Base-by-base conservation (phyloP, 257 asterid genomes). In the Verbascum thapsus region DNA sequence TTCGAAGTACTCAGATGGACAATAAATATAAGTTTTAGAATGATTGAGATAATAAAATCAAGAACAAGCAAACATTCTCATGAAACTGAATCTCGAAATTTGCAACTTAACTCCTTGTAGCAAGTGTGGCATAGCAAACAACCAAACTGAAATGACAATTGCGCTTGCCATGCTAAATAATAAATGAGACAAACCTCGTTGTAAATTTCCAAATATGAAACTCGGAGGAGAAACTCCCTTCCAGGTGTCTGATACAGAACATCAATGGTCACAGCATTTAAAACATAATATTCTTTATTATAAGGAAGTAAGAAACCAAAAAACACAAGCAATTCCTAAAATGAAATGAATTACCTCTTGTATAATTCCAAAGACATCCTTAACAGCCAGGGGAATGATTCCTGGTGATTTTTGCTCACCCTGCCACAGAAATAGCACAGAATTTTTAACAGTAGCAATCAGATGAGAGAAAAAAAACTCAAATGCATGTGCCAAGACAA, bases 381-480 rank as follows among this genome's bases (percentile, higher is more conserved):
- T 88, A 65, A 88, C 80, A 40, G 96, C 84, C 70, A 85, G 70
- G 0, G 96, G 96, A 67, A 88, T 88, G 53, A 85, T 78, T 70
- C 96, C 96, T 16, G 96, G 96, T 61, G 96, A 88, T 70, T 85
- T 88, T 76, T 88, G 96, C 78, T 88, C 96, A 66, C 96, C 96
- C 96, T 88, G 72, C 48, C 67, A 72, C 47, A 62, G 40, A 56
- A 52, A 22, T 8, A 63, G 18, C 49, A 66, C 30, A 56, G 18
- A 74, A 30, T n/a, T 39, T 40, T 51, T 55, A 61, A 15, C 35
- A 50, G 22, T 53, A 43, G 54, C 58, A 52, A 53, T 53, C 41
- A 39, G 17, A 7, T n/a, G n/a, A n/a, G n/a, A n/a, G 32, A 22
- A 52, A 34, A 32, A 22, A n/a, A 15, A 32, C 43, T 34, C 11